Conservation (phyloP, 306 rosid species). For the Pyrus betulifolia region DNA sequence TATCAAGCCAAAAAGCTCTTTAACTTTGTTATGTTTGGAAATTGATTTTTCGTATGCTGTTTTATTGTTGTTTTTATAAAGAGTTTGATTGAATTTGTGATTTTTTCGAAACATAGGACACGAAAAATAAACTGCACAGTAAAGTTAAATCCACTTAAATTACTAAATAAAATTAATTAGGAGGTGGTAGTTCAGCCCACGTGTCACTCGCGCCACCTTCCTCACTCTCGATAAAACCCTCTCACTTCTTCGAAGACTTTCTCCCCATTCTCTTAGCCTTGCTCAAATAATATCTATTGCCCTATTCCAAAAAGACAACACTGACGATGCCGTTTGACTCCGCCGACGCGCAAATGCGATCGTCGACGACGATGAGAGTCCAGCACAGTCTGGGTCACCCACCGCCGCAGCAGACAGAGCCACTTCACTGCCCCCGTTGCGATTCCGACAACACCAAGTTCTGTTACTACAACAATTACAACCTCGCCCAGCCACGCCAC, state of each 20-base stretch:
- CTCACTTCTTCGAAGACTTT: neutral
- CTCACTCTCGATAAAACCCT: neutral
- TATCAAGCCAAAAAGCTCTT: too few relatives aligned
- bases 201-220: neutral
- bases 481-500: slow-evolving; percentile 55
- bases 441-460: slow-evolving; percentile 44
- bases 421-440: slow-evolving; percentile 49
- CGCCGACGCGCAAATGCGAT: neutral
- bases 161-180: neutral
- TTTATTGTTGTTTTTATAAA: too few relatives aligned
- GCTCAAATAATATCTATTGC: neutral
- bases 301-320: neutral
- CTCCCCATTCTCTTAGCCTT: neutral
- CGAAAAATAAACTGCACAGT: neutral
- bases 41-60: too few relatives aligned
- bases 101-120: fast-evolving
- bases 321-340: slow-evolving; percentile 30
- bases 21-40: too few relatives aligned
- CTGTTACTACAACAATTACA: slow-evolving; percentile 61
- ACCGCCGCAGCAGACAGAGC: slow-evolving; percentile 20
- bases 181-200: neutral
- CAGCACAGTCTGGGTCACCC: slow-evolving; percentile 9
- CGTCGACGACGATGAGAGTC: neutral
- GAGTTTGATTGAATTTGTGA: fast-evolving
- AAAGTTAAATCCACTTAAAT: neutral